phyloP scores from a whole-genome alignment of 2,329 filamentous ascomycete genomes.

The Pseudophaeomoniella oleicola region DNA sequence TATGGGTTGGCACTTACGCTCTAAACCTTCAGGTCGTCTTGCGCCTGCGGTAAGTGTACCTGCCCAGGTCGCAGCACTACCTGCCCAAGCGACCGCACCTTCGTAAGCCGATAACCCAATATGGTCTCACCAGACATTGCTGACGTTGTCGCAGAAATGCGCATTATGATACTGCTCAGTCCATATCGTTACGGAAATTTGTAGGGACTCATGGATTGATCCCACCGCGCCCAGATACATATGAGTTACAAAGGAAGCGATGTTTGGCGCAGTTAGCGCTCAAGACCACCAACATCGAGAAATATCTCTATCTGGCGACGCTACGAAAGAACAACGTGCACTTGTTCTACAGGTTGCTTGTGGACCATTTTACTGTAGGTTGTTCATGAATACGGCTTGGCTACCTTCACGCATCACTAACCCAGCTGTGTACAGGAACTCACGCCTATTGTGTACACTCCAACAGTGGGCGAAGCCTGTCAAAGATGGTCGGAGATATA shows the following conservation, averaged over 20 bases:
- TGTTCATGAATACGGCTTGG: too few species aligned
- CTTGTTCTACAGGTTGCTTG: constrained; percentile 35
- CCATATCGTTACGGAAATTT: constrained; percentile 34
- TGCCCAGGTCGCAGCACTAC: not conserved
- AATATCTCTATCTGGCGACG: constrained; percentile 34
- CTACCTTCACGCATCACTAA: not conserved
- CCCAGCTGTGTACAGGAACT: constrained; percentile 22
- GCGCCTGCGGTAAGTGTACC: not conserved
- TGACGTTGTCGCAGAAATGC: constrained; percentile 5
- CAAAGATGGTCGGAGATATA: constrained; percentile 92
- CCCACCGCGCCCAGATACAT: constrained; percentile 32
- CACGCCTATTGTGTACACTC: constrained; percentile 36
- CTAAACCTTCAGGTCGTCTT: not conserved
- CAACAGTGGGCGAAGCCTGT: constrained; percentile 75
- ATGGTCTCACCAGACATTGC: not conserved
- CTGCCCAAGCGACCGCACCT: not conserved
- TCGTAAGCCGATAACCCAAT: not conserved
- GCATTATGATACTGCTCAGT: constrained; percentile 35
- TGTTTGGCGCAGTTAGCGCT: constrained; percentile 32
- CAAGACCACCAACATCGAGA: constrained; percentile 32
- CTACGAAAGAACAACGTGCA: constrained; percentile 37
- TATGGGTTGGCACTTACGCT: not conserved
- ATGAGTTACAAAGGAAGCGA: constrained; percentile 33
- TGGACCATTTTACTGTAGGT: constrained; percentile 30
- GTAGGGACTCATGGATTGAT: constrained; percentile 35